Conservation (phyloP, 352 stramenopile genomes). For the Albugo laibachii region DNA sequence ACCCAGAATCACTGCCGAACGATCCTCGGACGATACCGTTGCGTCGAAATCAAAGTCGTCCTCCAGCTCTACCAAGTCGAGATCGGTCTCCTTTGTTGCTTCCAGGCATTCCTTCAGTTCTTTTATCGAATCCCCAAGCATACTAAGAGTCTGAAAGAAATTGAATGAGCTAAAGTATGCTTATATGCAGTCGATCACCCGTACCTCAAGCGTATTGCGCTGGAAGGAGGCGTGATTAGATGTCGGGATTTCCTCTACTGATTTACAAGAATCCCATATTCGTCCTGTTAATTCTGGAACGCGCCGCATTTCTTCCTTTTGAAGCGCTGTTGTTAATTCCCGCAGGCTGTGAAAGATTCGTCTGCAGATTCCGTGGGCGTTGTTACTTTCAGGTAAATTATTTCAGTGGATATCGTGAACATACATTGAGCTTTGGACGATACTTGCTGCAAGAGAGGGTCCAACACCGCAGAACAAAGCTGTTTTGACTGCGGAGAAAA, state of each 20-base stretch:
- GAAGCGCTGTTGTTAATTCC: conserved; percentile 24
- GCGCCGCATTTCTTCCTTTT: conserved; percentile 20
- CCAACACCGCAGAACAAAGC: conserved; percentile 59
- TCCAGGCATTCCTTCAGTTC: conserved; percentile 64
- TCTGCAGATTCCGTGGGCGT: conserved; percentile 8
- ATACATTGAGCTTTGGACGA: conserved; percentile 45
- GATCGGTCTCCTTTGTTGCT: neutral
- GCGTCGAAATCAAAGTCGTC: conserved; percentile 66
- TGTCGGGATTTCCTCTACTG: conserved; percentile 42
- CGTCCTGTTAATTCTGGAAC: conserved; percentile 58
- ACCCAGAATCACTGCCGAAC: conserved; percentile 34
- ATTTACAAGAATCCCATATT: conserved; percentile 57
- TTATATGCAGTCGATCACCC: neutral
- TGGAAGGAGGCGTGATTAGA: conserved; percentile 76
- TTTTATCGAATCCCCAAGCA: conserved; percentile 64
- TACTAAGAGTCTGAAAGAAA: conserved; percentile 33
- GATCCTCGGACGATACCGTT: conserved; percentile 42
- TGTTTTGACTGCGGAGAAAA: conserved; percentile 51
- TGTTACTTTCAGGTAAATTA: neutral
- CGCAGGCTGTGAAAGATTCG: conserved; percentile 56
- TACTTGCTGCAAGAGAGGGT: conserved; percentile 50
- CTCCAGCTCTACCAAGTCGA: conserved; percentile 26
- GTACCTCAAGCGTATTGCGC: conserved; percentile 69
- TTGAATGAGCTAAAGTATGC: neutral
- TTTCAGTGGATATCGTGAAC: conserved; percentile 2